Evolutionary conservation across 2,329 filamentous ascomycete genomes (phyloP).

Genomic region (Alternaria dauci): DNA sequence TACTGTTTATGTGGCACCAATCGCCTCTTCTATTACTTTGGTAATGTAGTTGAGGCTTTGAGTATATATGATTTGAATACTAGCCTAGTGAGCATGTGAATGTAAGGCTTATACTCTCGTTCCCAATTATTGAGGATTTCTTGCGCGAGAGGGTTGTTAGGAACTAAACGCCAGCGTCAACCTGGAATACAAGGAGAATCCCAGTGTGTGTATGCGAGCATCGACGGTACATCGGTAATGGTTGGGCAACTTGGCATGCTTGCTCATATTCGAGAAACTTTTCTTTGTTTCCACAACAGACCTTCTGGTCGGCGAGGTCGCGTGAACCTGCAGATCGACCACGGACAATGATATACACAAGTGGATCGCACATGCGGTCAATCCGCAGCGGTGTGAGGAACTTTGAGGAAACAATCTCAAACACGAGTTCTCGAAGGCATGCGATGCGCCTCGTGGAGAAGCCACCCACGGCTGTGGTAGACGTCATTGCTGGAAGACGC

Average conservation of each 20-base stretch:
- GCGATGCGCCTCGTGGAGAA: neutral
- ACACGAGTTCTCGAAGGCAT: neutral
- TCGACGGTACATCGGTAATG: neutral
- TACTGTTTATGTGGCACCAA: neutral
- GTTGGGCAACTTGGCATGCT: constrained; percentile 1
- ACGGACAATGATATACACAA: constrained; percentile 1
- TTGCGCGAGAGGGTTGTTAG: neutral
- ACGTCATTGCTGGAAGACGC: neutral
- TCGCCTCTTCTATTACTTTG: neutral
- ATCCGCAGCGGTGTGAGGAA: neutral
- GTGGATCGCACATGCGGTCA: neutral
- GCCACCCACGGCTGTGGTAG: neutral
- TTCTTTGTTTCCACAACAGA: constrained; percentile 3
- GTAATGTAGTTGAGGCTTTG: neutral
- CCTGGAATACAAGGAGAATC: neutral
- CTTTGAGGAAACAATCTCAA: neutral
- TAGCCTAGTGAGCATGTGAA: too few species aligned
- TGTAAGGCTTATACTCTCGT: too few species aligned
- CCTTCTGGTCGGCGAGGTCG: constrained; percentile 19
- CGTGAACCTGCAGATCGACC: neutral
- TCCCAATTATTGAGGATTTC: neutral
- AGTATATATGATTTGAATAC: too few species aligned
- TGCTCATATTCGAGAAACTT: constrained; percentile 7
- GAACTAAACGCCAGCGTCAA: neutral
- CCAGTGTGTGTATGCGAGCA: neutral